Conservation (phyloP, 108 stramenopile genomes). For the Nitzschia putrida region DNA sequence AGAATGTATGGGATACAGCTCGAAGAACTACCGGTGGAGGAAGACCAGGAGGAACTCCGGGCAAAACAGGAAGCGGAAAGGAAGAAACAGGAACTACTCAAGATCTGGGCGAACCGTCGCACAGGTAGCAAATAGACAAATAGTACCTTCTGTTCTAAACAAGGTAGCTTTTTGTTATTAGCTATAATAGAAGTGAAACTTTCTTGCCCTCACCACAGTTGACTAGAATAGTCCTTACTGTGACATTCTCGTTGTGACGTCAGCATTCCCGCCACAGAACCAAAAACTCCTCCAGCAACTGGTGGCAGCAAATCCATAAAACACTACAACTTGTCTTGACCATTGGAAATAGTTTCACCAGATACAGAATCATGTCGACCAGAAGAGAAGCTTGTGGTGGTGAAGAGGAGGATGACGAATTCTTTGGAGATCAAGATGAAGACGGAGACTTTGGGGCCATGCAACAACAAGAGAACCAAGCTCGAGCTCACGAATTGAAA, state of each 20-base stretch:
- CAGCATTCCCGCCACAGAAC: no score
- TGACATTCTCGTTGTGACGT: no score
- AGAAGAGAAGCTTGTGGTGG: background rate
- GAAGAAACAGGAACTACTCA: constrained; percentile 61
- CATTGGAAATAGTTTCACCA: no score
- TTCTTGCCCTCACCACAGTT: no score
- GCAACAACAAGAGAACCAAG: constrained; percentile 11
- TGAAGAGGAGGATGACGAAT: constrained; percentile 33
- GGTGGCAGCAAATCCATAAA: no score
- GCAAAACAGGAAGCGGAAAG: constrained; percentile 50
- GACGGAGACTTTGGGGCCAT: constrained; percentile 18
- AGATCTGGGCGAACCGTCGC: constrained; percentile 63
- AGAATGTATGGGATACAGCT: constrained; percentile 74
- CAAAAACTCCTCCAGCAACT: no score
- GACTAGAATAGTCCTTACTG: no score
- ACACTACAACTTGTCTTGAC: no score
- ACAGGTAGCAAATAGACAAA: constrained; percentile 3
- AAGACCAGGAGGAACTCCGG: constrained; percentile 45
- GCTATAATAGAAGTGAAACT: no score
- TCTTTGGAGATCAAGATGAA: constrained; percentile 31
- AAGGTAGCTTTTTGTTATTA: no score
- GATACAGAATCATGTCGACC: no score
- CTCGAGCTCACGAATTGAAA: constrained; percentile 21
- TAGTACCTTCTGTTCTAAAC: no score
- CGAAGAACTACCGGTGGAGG: constrained; percentile 61